Evolutionary conservation across 139 green algal species (phyloP), one percentile per base, ranked within the genome.

Genomic region (Chlamydomonas urium): DNA sequence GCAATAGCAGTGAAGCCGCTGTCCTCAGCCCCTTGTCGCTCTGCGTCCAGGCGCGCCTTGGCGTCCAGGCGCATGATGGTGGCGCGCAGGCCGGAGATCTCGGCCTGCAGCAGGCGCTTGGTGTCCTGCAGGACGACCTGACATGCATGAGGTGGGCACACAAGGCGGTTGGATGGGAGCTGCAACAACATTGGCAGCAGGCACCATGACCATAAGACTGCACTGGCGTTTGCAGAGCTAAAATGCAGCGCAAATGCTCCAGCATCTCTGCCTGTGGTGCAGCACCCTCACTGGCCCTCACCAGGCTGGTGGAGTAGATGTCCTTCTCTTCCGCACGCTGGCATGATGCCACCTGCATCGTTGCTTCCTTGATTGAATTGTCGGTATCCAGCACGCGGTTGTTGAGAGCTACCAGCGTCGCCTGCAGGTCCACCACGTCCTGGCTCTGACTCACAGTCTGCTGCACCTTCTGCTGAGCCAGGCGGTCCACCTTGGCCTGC

Each of bases 1-100:
- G 67, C 63, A 47, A 85, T 53, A 50, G 75, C 73, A 0, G 57
- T 57, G 48, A 73, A 73, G 23, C 75, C 75, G 28, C 63, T 59
- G 62, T 71, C 69, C 75, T 76, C 61, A 19, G 53, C 42, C 3
- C 26, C 48, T 19, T 37, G 56, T 21, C 60, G 60, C 33, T 67
- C 60, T 24, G 31, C 60, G 4, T 67, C 60, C 4, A 67, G 38
- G 1, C 73, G 38, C 35, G 31, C 58, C 33, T 24, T 66, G 28
- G 73, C 32, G 23, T 79, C 56, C 57, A 79, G 36, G 33, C 73
- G 56, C 28, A 70, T 42, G 34, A 79, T 65, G 66, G 57, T 47
- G 57, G 34, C 28, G 57, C 73, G 66, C 32, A 74, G 65, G 21
- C 35, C 21, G 14, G 42, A 23, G 28, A 79, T 59, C 66, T 79